Evolutionary conservation across 257 asterid genomes (phyloP), one percentile per base, ranked within the genome.

Genomic region (Knoxia roxburghii): DNA sequence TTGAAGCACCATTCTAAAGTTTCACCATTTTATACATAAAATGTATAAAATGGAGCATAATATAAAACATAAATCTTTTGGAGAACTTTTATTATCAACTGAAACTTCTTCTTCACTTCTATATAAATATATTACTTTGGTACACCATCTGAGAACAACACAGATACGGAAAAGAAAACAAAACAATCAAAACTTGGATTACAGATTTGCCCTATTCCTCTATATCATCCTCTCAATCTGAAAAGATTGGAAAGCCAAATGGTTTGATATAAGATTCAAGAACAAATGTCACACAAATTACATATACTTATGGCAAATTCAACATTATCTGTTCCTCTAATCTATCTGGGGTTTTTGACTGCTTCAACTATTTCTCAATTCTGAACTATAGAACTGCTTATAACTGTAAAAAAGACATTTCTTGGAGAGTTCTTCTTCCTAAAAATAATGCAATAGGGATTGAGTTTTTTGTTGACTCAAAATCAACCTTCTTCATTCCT

Each of bases 211-310:
- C 40, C 67, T 68, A 35, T 64, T 55, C 61, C 65, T 57, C 63
- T 66, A 3, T 49, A 53, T 73, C 65, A 55, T 55, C 64, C 72
- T 35, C 62, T 63, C 77, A 76, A 79, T 67, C 72, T 71, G 9
- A 24, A 69, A 32, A 49, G 9, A 68, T 45, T 35, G 43, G 56
- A 61, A 67, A 61, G 13, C 59, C 45, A 74, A 78, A 52, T 37
- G 64, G 67, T 70, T 69, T 55, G 65, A 54, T 56, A 54, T 53
- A 64, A 75, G 71, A 73, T 60, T 63, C n/a, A 4, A 78, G 76
- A 70, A 59, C 64, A 64, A 77, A 67, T 72, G 68, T 77, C 84
- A 83, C 86, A 76, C 89, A 79, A n/a, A 71, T 79, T 83, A 78
- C 68, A 70, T 67, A 29, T 64, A 69, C 80, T 74, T 68, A 59